Base-by-base conservation (phyloP, 176 grass and related monocot species). In the Lolium multiflorum region DNA sequence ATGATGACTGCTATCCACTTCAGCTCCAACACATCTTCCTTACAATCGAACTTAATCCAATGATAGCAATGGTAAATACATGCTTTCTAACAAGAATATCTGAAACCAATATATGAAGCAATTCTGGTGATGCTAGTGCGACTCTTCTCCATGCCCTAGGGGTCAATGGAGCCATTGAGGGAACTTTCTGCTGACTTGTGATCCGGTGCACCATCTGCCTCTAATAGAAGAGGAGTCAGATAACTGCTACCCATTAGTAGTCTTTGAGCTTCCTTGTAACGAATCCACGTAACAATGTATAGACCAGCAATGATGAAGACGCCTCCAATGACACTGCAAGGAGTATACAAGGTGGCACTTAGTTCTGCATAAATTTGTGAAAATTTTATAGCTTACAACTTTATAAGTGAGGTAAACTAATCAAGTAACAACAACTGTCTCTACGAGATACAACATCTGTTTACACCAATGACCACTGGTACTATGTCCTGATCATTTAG, bases 261-360 rank as follows among this genome's bases (percentile, higher is more conserved):
- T 74, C 81, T 80, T 51, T 92, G 84, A 0, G 90, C 80, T 48
- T 94, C 94, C 66, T 87, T 94, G 54, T 87, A 87, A 16, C 90
- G 94, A 75, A 92, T 87, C 97, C 97, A 99, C 1, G 90, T 99
- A 69, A 99, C 94, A 21, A 96, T 71, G 82, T 99, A 96, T 59
- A 96, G 85, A 10, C 97, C 97, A 76, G 87, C 89, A 80, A 99
- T 77, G 78, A 99, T 99, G 70, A 94, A 83, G 73, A 89, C 28
- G 60, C 97, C 97, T 26, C 97, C 97, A 35, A 92, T 85, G 56
- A 94, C 54, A 56, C 97, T 99, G 89, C 80, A 89, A 38, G 28
- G 37, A 78, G 60, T 26, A 28, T 26, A 90, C 7, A 63, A 61
- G 18, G 31, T 71, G 58, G 17, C 35, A 46, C 76, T 28, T 51